Percentiles rank a stretch among this genome's conserved stretches.
Conservation (phyloP, 352 stramenopile species). For the Vaucheria bursata region DNA sequence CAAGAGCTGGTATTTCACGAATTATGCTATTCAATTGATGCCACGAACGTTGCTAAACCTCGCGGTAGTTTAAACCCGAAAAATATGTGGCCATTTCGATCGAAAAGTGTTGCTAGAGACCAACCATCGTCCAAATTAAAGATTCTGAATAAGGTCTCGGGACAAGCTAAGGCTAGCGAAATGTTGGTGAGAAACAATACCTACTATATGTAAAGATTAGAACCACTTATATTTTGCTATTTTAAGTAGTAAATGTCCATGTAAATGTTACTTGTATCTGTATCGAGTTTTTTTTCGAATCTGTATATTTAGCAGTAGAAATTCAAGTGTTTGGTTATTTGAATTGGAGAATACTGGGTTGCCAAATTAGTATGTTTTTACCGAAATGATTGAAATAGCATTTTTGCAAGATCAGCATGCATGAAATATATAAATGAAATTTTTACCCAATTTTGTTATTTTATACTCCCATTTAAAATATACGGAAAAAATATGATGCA, state of each 20-base stretch:
- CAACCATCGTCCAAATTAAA: conserved; percentile 14
- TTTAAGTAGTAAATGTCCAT: neutral
- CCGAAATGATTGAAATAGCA: too few species aligned
- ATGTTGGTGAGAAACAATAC: conserved; percentile 30
- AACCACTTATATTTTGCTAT: neutral
- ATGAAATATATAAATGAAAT: too few species aligned
- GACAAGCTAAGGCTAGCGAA: conserved; percentile 25
- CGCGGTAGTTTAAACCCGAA: neutral
- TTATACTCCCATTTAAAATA: too few species aligned
- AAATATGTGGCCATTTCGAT: too few species aligned
- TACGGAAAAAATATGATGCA: too few species aligned
- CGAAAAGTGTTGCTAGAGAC: too few species aligned
- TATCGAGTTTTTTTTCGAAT: neutral
- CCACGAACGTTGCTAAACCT: conserved; percentile 16
- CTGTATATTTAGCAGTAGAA: neutral
- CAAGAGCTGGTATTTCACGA: conserved; percentile 38
- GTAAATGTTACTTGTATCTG: neutral
- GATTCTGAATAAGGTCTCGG: conserved; percentile 31
- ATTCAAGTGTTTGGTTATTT: neutral
- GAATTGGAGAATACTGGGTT: neutral
- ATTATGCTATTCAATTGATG: conserved; percentile 31
- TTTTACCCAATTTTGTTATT: too few species aligned
- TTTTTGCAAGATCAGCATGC: too few species aligned
- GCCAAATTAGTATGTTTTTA: neutral
- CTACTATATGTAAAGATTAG: neutral